Base-by-base conservation (phyloP, 148 eudicot species). In the Vaccinium vitisidaea region DNA sequence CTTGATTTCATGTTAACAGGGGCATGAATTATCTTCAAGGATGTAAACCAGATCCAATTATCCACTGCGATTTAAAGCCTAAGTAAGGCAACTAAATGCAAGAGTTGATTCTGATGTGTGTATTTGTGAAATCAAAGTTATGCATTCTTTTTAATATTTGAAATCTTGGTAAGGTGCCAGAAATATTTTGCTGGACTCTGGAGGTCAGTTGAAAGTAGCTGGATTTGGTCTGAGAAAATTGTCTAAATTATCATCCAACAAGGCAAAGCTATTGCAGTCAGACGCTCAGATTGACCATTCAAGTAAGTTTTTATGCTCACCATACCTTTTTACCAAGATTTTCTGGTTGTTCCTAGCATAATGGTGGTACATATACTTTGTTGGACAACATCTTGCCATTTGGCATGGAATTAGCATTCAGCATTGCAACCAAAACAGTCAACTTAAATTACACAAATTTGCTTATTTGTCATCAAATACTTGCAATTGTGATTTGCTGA, bases 151-250 rank as follows among this genome's bases (percentile, higher is more conserved):
- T 89, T 95, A 94, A 95, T 91, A 90, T 87, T 88, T 90, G 87
- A 91, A 92, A 90, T 83, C 90, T 91, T 89, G 91, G 93, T 94
- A 95, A 97, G 99, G 99, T 97, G 99, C 95, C 99, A 97, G 99
- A 94, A 97, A 97, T 97, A 91, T 97, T 94, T 97, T 97, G 98
- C 99, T 97, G 90, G 99, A 95, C 88, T 85, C 89, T 89, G 96
- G 96, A 84, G 96, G 96, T 74, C 98, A 93, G 80, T 79, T 94
- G 86, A 97, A 97, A 90, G 86, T 97, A 70, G 95, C 97, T 84
- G 99, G 98, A 87, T 97, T 97, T 86, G 99, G 98, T 78, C 83
- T 94, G 88, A 84, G 90, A 77, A 92, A 88, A 83, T 85, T 97
- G 90, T 93, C 96, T 55, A 91, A 90, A 83, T 86, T 94, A 74